Percentiles rank a stretch among this genome's conserved stretches.
phyloP scores from a whole-genome alignment of 1,284 basidiomycete species.

The Ustilago crameri region DNA sequence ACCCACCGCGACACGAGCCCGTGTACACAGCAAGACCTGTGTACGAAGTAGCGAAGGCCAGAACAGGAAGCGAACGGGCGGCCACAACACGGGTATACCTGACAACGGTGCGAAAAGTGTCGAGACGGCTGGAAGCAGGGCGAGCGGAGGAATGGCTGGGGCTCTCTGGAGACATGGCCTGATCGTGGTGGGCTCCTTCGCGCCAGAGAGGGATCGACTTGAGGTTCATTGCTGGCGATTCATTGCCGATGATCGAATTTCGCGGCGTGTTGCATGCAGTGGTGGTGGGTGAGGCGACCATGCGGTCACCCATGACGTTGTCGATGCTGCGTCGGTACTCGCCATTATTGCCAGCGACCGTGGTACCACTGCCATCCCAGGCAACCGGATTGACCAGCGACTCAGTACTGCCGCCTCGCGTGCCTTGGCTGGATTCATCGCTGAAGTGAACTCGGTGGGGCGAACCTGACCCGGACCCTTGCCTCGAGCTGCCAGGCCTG shows the following conservation, averaged over 20 bases:
- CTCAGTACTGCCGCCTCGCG: constrained; percentile 25
- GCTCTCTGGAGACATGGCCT: neutral
- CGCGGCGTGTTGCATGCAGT: constrained; percentile 52
- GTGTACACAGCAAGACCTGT: constrained; percentile 82
- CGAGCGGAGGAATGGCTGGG: constrained; percentile 4
- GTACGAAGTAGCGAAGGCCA: constrained; percentile 76
- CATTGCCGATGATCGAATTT: constrained; percentile 29
- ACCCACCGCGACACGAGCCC: constrained; percentile 76
- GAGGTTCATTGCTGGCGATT: constrained; percentile 16
- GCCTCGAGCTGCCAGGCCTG: constrained; percentile 9
- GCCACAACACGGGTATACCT: constrained; percentile 61
- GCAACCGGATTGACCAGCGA: constrained; percentile 24
- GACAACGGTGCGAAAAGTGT: constrained; percentile 15
- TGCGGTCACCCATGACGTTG: neutral
- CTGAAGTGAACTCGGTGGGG: constrained; percentile 49
- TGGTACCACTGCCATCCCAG: constrained; percentile 42
- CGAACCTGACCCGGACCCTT: constrained; percentile 22
- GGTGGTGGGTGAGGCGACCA: constrained; percentile 43
- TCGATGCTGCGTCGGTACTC: constrained; percentile 3
- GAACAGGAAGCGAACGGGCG: constrained; percentile 77
- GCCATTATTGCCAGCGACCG: constrained; percentile 14
- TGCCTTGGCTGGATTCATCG: constrained; percentile 6
- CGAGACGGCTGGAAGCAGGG: constrained; percentile 14
- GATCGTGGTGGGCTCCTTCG: constrained; percentile 15
- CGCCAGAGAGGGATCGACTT: constrained; percentile 35